Percentiles rank a stretch among this genome's conserved stretches.
phyloP scores from a whole-genome alignment of 441 rosid genomes.

The Populus tomentosa region DNA sequence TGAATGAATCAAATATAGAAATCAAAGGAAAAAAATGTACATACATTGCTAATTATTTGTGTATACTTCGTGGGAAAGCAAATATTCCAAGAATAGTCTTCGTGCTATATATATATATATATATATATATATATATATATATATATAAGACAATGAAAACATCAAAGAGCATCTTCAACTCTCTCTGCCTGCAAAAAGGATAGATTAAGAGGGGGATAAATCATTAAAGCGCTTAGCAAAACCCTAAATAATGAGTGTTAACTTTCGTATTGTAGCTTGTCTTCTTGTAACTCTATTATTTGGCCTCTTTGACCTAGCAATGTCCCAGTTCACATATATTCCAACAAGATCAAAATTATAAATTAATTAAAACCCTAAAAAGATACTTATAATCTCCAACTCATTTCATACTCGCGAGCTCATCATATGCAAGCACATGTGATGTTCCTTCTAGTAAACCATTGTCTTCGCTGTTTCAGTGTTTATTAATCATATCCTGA shows the following conservation, averaged over 20 bases:
- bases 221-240: neutral
- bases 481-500: slow-evolving; percentile 7
- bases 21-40: neutral
- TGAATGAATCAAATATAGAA: neutral
- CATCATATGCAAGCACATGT: slow-evolving; percentile 50
- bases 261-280: slow-evolving; percentile 17
- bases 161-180: slow-evolving; percentile 30
- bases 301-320: slow-evolving; percentile 40
- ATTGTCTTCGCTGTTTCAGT: slow-evolving; percentile 14
- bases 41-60: neutral
- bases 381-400: slow-evolving; percentile 20
- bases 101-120: too few species aligned
- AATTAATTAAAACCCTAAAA: slow-evolving; percentile 8
- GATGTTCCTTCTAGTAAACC: slow-evolving; percentile 45
- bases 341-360: slow-evolving; percentile 28
- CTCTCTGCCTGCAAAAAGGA: neutral
- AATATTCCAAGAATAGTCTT: slow-evolving; percentile 30
- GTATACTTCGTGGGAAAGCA: slow-evolving; percentile 17
- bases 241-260: slow-evolving; percentile 2
- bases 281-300: slow-evolving; percentile 28
- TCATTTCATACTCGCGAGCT: slow-evolving; percentile 40
- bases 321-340: slow-evolving; percentile 29
- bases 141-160: slow-evolving; percentile 17
- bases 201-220: neutral
- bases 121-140: neutral